A percentile compares a stretch with the other conserved stretches of the same genome.
Conservation (phyloP, 441 rosid genomes). For the Rhodomyrtus psidioides region DNA sequence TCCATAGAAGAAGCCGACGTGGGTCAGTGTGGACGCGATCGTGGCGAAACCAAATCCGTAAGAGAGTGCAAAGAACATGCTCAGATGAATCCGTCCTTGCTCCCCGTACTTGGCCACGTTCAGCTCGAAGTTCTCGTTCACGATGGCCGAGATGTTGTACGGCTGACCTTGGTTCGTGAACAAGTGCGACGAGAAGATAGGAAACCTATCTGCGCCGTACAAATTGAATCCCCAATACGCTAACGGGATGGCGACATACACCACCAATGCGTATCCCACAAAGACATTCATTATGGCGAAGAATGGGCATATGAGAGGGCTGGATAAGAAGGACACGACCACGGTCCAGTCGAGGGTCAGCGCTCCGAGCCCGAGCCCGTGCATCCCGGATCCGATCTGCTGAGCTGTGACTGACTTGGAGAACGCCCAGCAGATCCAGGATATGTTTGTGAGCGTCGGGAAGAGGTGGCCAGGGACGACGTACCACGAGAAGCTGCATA, state of each 20-base stretch:
- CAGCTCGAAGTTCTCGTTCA: slow-evolving; percentile 43
- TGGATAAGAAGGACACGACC: slow-evolving; percentile 44
- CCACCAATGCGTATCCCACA: slow-evolving; percentile 28
- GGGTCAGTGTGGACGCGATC: slow-evolving; percentile 39
- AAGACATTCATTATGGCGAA: slow-evolving; percentile 41
- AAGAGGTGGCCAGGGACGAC: slow-evolving; percentile 48
- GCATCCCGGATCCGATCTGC: slow-evolving; percentile 54
- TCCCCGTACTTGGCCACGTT: slow-evolving; percentile 20
- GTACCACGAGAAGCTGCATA: slow-evolving; percentile 58
- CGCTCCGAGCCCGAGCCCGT: slow-evolving; percentile 53
- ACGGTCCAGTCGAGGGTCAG: slow-evolving; percentile 52
- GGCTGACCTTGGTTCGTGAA: slow-evolving; percentile 27
- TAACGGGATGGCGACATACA: slow-evolving; percentile 34
- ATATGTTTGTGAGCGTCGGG: slow-evolving; percentile 32
- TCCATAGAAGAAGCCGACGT: slow-evolving; percentile 54
- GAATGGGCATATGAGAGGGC: slow-evolving; percentile 59
- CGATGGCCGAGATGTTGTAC: slow-evolving; percentile 39
- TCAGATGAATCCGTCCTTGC: slow-evolving; percentile 40
- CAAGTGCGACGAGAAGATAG: slow-evolving; percentile 51
- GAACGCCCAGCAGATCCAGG: slow-evolving; percentile 60
- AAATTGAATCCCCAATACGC: slow-evolving; percentile 40
- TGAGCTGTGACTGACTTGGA: slow-evolving; percentile 58
- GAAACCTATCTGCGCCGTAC: slow-evolving; percentile 41
- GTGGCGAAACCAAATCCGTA: slow-evolving; percentile 61
- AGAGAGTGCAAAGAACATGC: slow-evolving; percentile 35